These are phyloP conservation scores for Yueomyces sp. DNA, from an alignment of 805 yeast genomes.

Conservation along the genomic window DNA sequence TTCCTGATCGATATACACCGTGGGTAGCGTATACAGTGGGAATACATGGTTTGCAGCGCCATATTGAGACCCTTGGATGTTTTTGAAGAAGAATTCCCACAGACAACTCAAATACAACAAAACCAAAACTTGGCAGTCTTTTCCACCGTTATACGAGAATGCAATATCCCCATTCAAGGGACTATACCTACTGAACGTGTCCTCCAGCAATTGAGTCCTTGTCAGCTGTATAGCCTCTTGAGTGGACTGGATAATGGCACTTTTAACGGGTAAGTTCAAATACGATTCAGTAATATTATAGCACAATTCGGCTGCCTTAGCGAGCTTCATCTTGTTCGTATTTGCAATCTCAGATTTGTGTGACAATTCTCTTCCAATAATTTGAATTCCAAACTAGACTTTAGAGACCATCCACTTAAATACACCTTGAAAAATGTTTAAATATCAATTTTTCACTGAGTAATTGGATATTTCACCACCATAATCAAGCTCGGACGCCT, in stretches of 20 bases:
- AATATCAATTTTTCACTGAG: too few species aligned
- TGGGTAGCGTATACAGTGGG: slow-evolving; percentile 20
- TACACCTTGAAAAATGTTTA: too few species aligned
- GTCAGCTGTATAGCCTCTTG: slow-evolving; percentile 17
- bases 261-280: slow-evolving; percentile 6
- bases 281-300: slow-evolving; percentile 19
- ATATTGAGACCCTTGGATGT: slow-evolving; percentile 13
- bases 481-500: too few species aligned
- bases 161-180: slow-evolving; percentile 40
- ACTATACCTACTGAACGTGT: slow-evolving; percentile 19
- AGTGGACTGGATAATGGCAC: slow-evolving; percentile 13
- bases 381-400: too few species aligned
- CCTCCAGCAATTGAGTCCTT: slow-evolving; percentile 10
- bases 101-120: slow-evolving; percentile 53
- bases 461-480: too few species aligned
- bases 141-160: slow-evolving; percentile 89
- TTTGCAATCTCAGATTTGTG: neutral
- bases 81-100: slow-evolving; percentile 16
- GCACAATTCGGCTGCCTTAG: slow-evolving; percentile 13
- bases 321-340: slow-evolving; percentile 3
- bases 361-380: too few species aligned
- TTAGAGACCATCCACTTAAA: too few species aligned
- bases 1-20: slow-evolving; percentile 68
- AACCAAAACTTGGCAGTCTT: slow-evolving; percentile 87
- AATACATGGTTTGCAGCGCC: slow-evolving; percentile 4